Percentiles rank a stretch among this genome's conserved stretches.
Evolutionary conservation across 2,329 filamentous ascomycete genomes (phyloP).

Genomic region (Ophiostoma ips): DNA sequence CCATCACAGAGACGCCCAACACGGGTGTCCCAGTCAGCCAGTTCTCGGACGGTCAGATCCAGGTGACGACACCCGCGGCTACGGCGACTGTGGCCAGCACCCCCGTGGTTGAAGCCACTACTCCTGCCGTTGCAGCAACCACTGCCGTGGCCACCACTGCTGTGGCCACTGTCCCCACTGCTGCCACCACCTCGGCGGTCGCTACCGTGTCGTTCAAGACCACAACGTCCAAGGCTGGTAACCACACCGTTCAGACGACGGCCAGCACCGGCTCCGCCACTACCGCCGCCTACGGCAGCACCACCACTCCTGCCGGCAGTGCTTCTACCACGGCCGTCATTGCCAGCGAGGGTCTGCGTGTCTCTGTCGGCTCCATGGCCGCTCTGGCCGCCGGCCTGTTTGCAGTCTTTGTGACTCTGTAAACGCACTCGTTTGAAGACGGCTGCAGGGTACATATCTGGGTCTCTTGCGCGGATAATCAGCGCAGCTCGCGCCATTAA

Average conservation of each 20-base stretch:
- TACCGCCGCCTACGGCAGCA: not conserved
- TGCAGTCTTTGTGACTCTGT: slow-evolving; percentile 23
- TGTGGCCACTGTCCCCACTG: not conserved
- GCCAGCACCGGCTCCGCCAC: not conserved
- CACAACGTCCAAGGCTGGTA: not conserved
- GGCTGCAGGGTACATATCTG: not conserved
- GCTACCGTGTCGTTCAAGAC: not conserved
- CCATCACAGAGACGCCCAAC: slow-evolving; percentile 15
- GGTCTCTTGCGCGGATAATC: not conserved
- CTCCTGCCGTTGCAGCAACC: not conserved
- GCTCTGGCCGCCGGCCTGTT: slow-evolving; percentile 22
- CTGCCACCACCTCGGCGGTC: not conserved
- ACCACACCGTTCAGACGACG: not conserved
- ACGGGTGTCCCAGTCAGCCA: slow-evolving; percentile 26
- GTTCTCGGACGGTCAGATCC: slow-evolving; percentile 34
- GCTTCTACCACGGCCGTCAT: slow-evolving; percentile 12
- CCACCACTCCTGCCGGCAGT: not conserved
- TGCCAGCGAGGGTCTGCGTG: slow-evolving; percentile 19
- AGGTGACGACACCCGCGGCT: slow-evolving; percentile 23
- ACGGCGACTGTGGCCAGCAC: not conserved
- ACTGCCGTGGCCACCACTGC: not conserved
- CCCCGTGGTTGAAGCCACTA: not conserved
- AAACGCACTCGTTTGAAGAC: slow-evolving; percentile 10
- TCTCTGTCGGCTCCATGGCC: slow-evolving; percentile 20
- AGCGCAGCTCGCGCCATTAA: not conserved